A percentile compares a stretch with the other conserved stretches of the same genome.
phyloP scores from a whole-genome alignment of 2,329 filamentous ascomycete species.

The Phialophora macrospora region DNA sequence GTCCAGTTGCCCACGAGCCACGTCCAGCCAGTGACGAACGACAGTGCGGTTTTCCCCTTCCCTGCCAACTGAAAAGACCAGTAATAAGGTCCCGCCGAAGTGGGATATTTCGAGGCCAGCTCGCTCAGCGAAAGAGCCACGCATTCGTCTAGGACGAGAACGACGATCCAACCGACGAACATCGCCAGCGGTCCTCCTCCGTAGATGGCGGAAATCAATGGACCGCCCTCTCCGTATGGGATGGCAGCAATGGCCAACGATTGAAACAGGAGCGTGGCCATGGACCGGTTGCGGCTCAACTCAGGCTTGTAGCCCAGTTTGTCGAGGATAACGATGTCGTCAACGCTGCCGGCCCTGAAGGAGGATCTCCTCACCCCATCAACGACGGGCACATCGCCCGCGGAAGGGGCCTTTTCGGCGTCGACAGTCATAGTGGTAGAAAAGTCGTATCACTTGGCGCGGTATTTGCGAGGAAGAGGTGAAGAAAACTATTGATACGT shows the following conservation, averaged over 20 bases:
- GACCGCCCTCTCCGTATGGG: constrained; percentile 45
- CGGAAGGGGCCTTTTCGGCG: constrained; percentile 26
- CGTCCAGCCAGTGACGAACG: constrained; percentile 60
- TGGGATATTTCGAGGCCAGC: constrained; percentile 55
- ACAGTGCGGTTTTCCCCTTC: constrained; percentile 49
- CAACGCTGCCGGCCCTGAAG: constrained; percentile 43
- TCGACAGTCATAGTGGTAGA: constrained; percentile 27
- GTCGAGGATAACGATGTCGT: constrained; percentile 45
- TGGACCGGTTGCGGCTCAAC: constrained; percentile 62
- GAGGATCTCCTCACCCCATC: constrained; percentile 22
- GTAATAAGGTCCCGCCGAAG: constrained; percentile 59
- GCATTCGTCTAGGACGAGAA: constrained; percentile 59
- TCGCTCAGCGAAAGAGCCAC: constrained; percentile 58
- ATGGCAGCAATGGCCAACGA: constrained; percentile 65
- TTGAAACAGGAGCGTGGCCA: constrained; percentile 66
- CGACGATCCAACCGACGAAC: constrained; percentile 62
- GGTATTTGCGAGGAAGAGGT: neutral
- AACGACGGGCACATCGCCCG: constrained; percentile 22
- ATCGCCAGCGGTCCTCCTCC: constrained; percentile 59
- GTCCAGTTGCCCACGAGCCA: constrained; percentile 59
- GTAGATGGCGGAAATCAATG: constrained; percentile 57
- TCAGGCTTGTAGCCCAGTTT: constrained; percentile 64
- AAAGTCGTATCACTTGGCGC: neutral
- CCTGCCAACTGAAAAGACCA: constrained; percentile 58
- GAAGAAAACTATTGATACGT: neutral